Percentiles rank a stretch among this genome's conserved stretches.
These are phyloP conservation scores for Ophiostoma himal-ulmi DNA, from an alignment of 2,329 filamentous ascomycete species.

Conservation along the genomic window DNA sequence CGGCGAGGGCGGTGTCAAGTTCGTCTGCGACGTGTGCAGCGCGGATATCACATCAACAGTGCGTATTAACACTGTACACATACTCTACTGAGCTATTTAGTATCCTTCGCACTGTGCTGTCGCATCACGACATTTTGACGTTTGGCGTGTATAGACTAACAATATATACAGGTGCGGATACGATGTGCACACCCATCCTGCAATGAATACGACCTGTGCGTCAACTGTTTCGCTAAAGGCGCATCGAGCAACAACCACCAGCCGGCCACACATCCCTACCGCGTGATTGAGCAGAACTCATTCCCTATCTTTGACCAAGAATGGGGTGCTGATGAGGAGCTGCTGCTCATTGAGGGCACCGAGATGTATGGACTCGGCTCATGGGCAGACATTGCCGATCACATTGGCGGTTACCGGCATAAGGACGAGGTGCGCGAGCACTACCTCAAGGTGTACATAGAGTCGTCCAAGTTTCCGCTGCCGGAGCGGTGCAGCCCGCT, in stretches of 20 bases:
- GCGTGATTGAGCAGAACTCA: conserved; percentile 96
- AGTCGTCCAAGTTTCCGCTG: conserved; percentile 77
- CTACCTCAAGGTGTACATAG: conserved; percentile 80
- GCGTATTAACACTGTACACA: not conserved
- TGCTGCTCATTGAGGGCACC: conserved; percentile 86
- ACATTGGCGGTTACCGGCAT: conserved; percentile 89
- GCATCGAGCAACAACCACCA: conserved; percentile 77
- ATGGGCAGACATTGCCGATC: conserved; percentile 96
- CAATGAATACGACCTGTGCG: conserved; percentile 93
- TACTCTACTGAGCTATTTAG: not conserved
- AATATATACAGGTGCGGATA: conserved; percentile 69
- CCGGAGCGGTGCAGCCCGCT: conserved; percentile 79
- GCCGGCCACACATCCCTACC: conserved; percentile 77
- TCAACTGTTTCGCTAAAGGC: conserved; percentile 85
- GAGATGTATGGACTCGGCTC: conserved; percentile 95
- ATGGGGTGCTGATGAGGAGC: conserved; percentile 95
- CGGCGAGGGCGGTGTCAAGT: conserved; percentile 85
- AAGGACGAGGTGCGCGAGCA: conserved; percentile 96
- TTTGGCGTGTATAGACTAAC: not conserved
- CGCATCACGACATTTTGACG: not conserved
- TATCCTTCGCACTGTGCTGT: not conserved
- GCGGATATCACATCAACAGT: conserved; percentile 94
- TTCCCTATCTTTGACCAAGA: conserved; percentile 92
- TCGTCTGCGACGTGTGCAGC: conserved; percentile 94
- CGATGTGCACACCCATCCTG: conserved; percentile 78